Percentiles rank a stretch among this genome's conserved stretches.
Evolutionary conservation across 768 basidiomycete genomes (phyloP).

Genomic region (Mycena indigotica): DNA sequence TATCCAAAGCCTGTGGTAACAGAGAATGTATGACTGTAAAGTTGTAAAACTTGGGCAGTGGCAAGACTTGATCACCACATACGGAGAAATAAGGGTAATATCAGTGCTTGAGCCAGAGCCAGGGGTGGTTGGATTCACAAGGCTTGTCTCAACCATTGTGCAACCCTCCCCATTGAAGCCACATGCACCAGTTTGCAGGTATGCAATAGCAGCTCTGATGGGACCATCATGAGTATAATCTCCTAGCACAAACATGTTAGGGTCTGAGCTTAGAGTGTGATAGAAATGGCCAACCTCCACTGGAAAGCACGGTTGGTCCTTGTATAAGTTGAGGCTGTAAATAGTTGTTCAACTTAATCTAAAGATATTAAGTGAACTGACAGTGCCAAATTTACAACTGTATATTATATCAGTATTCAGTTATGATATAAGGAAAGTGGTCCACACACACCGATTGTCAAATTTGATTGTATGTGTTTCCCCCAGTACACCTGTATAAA

Average conservation of each 20-base stretch:
- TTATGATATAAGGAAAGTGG: not conserved
- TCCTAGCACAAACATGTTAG: not conserved
- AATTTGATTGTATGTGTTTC: not conserved
- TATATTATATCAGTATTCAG: not conserved
- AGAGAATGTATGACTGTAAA: conserved; percentile 34
- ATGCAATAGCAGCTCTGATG: conserved; percentile 33
- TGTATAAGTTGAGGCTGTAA: conserved; percentile 30
- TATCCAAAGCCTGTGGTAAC: conserved; percentile 38
- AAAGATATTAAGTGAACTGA: not conserved
- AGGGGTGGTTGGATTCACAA: conserved; percentile 34
- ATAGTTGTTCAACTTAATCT: not conserved
- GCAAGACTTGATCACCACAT: not conserved
- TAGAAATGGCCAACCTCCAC: conserved; percentile 20
- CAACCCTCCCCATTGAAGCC: conserved; percentile 41
- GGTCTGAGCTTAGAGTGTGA: not conserved
- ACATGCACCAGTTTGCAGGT: conserved; percentile 23
- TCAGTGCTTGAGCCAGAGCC: conserved; percentile 40
- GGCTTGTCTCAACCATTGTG: conserved; percentile 35
- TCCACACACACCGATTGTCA: not conserved
- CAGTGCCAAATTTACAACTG: conserved; percentile 20
- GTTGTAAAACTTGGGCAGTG: not conserved
- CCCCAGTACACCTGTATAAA: not conserved
- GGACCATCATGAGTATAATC: conserved; percentile 32
- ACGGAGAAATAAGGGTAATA: conserved; percentile 37
- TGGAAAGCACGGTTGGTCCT: conserved; percentile 29